Conservation (phyloP, 768 basidiomycete genomes). For the Phlegmacium glaucopus region DNA sequence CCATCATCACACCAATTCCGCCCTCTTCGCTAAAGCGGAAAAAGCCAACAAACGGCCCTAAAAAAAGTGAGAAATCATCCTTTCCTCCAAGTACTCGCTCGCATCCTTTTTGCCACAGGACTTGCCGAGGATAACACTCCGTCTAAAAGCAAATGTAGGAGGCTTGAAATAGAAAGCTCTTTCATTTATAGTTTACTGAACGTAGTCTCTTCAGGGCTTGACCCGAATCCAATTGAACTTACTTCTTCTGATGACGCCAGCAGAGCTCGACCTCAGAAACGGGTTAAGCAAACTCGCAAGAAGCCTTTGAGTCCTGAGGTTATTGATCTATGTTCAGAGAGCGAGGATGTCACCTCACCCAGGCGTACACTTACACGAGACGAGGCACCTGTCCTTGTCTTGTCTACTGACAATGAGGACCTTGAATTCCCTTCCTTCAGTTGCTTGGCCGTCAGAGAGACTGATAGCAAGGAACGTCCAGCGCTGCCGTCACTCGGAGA, state of each 20-base stretch:
- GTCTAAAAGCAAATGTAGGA: too few species aligned
- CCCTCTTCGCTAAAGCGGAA: not conserved
- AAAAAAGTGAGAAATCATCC: slow-evolving; percentile 5
- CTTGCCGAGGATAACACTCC: too few species aligned
- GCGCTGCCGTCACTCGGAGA: too few species aligned
- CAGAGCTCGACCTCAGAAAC: not conserved
- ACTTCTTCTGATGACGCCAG: too few species aligned
- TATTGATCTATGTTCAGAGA: slow-evolving; percentile 23
- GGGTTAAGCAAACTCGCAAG: not conserved
- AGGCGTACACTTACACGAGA: not conserved
- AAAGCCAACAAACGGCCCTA: not conserved
- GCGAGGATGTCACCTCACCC: slow-evolving; percentile 1
- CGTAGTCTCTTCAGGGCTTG: too few species aligned
- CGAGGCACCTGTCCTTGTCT: slow-evolving; percentile 11
- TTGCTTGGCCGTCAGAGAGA: too few species aligned
- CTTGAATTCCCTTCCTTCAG: not conserved
- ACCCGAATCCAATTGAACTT: too few species aligned
- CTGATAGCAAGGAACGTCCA: too few species aligned
- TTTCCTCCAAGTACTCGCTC: too few species aligned
- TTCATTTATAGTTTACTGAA: too few species aligned
- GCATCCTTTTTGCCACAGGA: too few species aligned
- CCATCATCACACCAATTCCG: not conserved
- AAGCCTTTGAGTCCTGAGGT: not conserved
- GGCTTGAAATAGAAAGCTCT: too few species aligned
- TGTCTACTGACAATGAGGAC: slow-evolving; percentile 16